These are phyloP conservation scores for slime mould (Dictyostelium discoideum) DNA, from an alignment of 78 protist species.

Conservation along the genomic window DNA sequence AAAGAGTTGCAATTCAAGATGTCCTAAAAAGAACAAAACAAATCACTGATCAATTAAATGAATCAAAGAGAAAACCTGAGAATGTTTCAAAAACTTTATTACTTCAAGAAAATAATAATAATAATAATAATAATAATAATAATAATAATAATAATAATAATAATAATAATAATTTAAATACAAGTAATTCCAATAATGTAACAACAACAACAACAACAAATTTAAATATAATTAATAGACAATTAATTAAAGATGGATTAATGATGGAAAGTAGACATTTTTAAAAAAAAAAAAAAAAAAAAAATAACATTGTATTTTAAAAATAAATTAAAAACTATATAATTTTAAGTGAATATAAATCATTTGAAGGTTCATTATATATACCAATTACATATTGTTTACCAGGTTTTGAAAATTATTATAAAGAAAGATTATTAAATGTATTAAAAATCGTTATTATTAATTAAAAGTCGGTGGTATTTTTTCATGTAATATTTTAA, in stretches of 20 bases:
- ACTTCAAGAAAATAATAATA: slow-evolving; percentile 29
- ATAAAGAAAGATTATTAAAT: too few species aligned
- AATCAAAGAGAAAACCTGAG: slow-evolving; percentile 67
- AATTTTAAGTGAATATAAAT: too few species aligned
- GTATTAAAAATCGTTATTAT: too few species aligned
- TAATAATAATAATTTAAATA: neutral
- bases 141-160: neutral
- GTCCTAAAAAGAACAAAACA: slow-evolving; percentile 34
- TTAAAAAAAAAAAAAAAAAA: too few species aligned
- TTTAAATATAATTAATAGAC: neutral
- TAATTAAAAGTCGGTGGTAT: too few species aligned
- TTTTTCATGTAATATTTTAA: too few species aligned
- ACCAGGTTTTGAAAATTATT: too few species aligned
- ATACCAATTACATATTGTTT: too few species aligned
- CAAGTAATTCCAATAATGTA: neutral
- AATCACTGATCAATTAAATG: slow-evolving; percentile 57
- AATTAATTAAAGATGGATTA: slow-evolving; percentile 43
- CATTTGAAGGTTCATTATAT: too few species aligned
- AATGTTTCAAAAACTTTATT: slow-evolving; percentile 11
- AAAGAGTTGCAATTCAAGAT: slow-evolving; percentile 38
- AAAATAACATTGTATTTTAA: too few species aligned
- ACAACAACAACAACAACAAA: neutral
- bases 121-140: neutral
- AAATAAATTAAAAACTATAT: too few species aligned
- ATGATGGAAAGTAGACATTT: slow-evolving; percentile 53